Percentiles rank a stretch among this genome's conserved stretches.
Evolutionary conservation across 306 rosid species (phyloP).

Genomic region (Prosopis cineraria): DNA sequence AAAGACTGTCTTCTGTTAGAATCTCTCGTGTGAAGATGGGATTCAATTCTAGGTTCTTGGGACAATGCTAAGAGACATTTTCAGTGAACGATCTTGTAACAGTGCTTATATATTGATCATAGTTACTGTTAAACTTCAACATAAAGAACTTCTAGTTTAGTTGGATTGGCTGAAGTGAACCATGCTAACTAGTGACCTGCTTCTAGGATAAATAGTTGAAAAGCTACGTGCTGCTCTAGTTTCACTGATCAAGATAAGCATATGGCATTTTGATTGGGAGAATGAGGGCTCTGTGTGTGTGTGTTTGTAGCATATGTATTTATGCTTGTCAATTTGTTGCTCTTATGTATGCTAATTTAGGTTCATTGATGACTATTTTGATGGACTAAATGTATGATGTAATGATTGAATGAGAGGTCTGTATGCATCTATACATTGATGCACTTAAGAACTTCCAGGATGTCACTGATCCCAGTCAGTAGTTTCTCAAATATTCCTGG

Average conservation of each 20-base stretch:
- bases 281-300: not conserved
- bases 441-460: not conserved
- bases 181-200: not conserved
- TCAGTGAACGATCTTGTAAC: not conserved
- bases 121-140: not conserved
- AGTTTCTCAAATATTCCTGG: not conserved
- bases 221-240: not conserved
- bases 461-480: not conserved
- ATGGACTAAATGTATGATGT: not conserved
- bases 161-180: not conserved
- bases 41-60: not conserved
- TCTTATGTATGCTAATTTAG: not conserved
- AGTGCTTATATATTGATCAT: not conserved
- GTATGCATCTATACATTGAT: not conserved
- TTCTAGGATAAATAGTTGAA: not conserved
- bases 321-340: not conserved
- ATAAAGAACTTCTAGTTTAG: not conserved
- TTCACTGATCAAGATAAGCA: not conserved
- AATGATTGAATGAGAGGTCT: not conserved
- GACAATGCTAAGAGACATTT: not conserved
- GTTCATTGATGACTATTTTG: not conserved
- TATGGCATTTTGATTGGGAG: not conserved
- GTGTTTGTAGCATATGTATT: not conserved
- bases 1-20: constrained; percentile 5
- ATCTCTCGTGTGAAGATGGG: not conserved